A percentile compares a stretch with the other conserved stretches of the same genome.
Evolutionary conservation across 1,284 basidiomycete genomes (phyloP).

Genomic region (Cryptococcus jaspeensis): DNA sequence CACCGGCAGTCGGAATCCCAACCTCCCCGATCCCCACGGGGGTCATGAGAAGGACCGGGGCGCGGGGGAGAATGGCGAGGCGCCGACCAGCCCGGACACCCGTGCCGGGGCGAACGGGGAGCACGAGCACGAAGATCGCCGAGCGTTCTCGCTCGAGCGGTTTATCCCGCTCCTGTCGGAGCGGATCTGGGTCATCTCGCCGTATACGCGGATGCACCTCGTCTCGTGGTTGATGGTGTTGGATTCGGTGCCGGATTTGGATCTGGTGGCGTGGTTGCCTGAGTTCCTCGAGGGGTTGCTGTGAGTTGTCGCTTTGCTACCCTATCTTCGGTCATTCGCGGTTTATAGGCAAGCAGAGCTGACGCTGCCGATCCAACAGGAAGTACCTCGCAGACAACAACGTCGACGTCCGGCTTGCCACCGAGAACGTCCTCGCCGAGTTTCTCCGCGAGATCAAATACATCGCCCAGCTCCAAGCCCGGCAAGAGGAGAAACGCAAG

Average conservation of each 20-base stretch:
- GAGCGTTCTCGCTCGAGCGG: conserved; percentile 86
- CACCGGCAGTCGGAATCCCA: conserved; percentile 50
- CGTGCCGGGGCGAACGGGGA: conserved; percentile 53
- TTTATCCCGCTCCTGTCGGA: conserved; percentile 94
- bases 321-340: neutral
- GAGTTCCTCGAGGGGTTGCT: conserved; percentile 91
- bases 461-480: conserved; percentile 68
- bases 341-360: conserved; percentile 3
- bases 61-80: neutral
- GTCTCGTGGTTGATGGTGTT: conserved; percentile 96
- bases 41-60: neutral
- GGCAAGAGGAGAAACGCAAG: conserved; percentile 25
- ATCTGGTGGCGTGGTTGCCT: conserved; percentile 90
- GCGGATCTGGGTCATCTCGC: conserved; percentile 90
- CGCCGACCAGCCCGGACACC: conserved; percentile 32
- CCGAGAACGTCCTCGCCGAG: conserved; percentile 86
- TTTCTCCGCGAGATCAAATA: conserved; percentile 91
- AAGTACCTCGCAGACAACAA: conserved; percentile 95
- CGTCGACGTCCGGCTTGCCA: conserved; percentile 87
- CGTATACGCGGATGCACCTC: conserved; percentile 93
- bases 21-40: conserved; percentile 21
- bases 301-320: conserved; percentile 57
- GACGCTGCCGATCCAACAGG: conserved; percentile 55
- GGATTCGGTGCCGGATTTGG: conserved; percentile 94
- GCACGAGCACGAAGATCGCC: conserved; percentile 29